Conservation (phyloP, 768 basidiomycete species). For the Pleurotus eryngii region DNA sequence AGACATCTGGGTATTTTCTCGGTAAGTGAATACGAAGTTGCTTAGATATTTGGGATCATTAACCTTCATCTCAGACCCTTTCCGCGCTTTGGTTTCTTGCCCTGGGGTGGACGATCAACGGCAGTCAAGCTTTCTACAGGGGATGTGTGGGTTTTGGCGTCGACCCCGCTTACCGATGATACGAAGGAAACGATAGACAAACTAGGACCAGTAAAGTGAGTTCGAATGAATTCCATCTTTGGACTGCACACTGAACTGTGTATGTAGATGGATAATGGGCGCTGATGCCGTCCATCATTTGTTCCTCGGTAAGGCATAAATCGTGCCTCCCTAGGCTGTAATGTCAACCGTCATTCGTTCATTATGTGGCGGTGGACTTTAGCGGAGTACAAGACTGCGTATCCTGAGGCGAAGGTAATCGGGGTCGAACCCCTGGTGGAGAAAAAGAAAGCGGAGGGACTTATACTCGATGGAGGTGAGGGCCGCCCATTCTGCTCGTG, state of each 20-base stretch:
- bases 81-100: conserved; percentile 59
- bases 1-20: conserved; percentile 65
- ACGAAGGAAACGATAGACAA: conserved; percentile 61
- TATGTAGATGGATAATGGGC: conserved; percentile 52
- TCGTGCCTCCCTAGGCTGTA: background rate
- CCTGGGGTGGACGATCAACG: conserved; percentile 81
- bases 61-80: conserved; percentile 48
- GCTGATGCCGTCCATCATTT: conserved; percentile 58
- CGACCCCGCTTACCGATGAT: conserved; percentile 63
- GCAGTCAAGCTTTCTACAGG: conserved; percentile 70
- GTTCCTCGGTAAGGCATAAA: conserved; percentile 42
- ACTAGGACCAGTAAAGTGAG: conserved; percentile 69
- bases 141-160: conserved; percentile 81
- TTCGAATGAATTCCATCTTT: background rate
- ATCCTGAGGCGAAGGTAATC: conserved; percentile 67
- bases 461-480: conserved; percentile 65
- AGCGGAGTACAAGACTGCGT: conserved; percentile 67
- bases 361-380: background rate
- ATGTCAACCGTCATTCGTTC: background rate
- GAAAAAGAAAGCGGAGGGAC: conserved; percentile 46
- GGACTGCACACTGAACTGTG: background rate
- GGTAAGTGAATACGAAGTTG: conserved; percentile 29
- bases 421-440: conserved; percentile 56
- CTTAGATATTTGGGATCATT: too few relatives aligned
- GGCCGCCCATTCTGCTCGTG: background rate